Base-by-base conservation (phyloP, 805 yeast genomes). In the Schwanniomyces polymorphus region DNA sequence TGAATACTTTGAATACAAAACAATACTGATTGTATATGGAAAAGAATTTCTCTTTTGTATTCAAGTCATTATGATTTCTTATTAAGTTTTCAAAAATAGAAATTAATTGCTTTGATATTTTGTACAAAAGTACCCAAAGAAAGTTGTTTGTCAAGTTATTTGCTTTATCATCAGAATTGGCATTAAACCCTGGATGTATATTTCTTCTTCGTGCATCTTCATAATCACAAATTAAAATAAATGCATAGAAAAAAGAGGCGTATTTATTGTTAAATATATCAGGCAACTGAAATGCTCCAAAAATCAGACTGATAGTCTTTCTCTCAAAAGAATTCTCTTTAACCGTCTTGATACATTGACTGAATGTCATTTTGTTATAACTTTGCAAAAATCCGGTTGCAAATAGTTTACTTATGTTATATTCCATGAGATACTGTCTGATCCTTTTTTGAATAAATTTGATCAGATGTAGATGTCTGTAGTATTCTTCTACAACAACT, bases 171-270 rank as follows among this genome's bases (percentile, higher is more conserved):
- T 37, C 40, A 6, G n/a, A 27, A 45, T 63, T 61, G 10, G 61
- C 35, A 42, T 63, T 64, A 43, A 56, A 59, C 0, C 63, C 60
- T 1, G 67, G 64, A 29, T 59, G 64, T 10, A 33, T n/a, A 21
- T 42, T 42, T 7, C 28, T 23, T 26, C 33, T 34, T 27, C 52
- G 23, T 8, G 54, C 52, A 21, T 55, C 60, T 14, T 50, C 50
- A 42, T 44, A 54, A 29, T 63, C 65, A 29, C 50, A 42, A 4
- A 61, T 38, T 45, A 64, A 46, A 1, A 58, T 50, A 38, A 62
- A 55, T 3, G 60, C 51, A 43, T 59, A 60, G 18, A 59, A 48
- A n/a, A 59, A 55, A 14, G 49, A 40, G n/a, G 50, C 38, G 27
- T 49, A 45, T 27, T 27, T 31, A 11, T 40, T 27, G 7, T 39